Conservation (phyloP, 208 protist species). For the Trypanosoma cruzi region DNA sequence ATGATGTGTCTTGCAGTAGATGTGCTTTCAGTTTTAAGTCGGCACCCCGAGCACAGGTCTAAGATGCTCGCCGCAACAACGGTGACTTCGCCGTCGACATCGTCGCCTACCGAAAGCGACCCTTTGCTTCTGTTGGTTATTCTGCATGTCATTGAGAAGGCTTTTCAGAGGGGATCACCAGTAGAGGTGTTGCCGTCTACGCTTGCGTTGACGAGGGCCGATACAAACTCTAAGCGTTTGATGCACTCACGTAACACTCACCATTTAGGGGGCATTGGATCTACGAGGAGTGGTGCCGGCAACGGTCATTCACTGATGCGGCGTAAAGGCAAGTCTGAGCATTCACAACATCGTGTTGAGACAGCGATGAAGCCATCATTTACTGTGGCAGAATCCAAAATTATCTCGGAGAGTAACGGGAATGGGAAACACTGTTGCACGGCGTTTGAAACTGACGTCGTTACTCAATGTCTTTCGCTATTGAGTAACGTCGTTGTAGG, state of each 20-base stretch:
- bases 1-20: conserved; percentile 50
- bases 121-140: conserved; percentile 13
- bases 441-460: conserved; percentile 1
- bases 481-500: conserved; percentile 29
- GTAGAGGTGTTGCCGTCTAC: background rate
- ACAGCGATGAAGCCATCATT: background rate
- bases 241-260: background rate
- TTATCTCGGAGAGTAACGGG: background rate
- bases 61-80: background rate
- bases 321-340: background rate
- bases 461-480: conserved; percentile 23
- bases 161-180: background rate
- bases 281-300: background rate
- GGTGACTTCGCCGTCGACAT: background rate
- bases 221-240: background rate
- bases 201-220: background rate
- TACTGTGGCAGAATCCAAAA: background rate
- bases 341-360: background rate
- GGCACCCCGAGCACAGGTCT: background rate
- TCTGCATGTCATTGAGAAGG: conserved; percentile 12
- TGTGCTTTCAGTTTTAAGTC: conserved; percentile 36
- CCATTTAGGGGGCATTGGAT: background rate
- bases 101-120: background rate
- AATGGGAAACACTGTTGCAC: conserved; percentile 5
- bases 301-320: background rate